phyloP scores from a whole-genome alignment of 768 basidiomycete genomes.

The button mushroom (Agaricus bisporus) region DNA sequence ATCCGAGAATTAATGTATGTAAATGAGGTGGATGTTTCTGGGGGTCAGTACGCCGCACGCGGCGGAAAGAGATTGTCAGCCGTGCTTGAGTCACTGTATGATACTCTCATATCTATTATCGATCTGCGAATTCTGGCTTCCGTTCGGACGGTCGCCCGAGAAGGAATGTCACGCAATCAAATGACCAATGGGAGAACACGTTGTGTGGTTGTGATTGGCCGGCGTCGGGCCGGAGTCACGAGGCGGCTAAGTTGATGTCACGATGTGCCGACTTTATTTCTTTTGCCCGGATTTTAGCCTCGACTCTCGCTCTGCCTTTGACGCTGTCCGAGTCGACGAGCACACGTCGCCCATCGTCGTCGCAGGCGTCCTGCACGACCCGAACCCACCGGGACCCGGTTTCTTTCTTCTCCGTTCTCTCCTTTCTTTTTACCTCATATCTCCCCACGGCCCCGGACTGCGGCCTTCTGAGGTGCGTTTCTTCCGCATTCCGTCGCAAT shows the following conservation, averaged over 20 bases:
- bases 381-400: background rate
- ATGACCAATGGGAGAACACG: conserved; percentile 8
- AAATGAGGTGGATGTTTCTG: conserved; percentile 5
- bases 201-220: conserved; percentile 8
- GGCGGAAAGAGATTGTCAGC: background rate
- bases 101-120: too few species aligned
- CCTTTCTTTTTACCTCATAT: background rate
- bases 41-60: conserved; percentile 1
- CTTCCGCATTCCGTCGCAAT: background rate
- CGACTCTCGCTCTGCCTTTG: background rate
- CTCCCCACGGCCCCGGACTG: conserved; percentile 1
- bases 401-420: too few species aligned
- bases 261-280: conserved; percentile 5
- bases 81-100: too few species aligned
- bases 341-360: background rate
- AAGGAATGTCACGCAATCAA: conserved; percentile 6
- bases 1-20: conserved; percentile 9
- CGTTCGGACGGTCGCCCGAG: background rate
- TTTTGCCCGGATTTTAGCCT: conserved; percentile 1
- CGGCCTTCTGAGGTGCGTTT: background rate
- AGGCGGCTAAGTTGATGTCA: background rate
- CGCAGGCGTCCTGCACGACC: background rate
- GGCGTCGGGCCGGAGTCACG: conserved; percentile 12
- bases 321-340: conserved; percentile 1
- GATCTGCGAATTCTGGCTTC: background rate